Evolutionary conservation across 2,329 filamentous ascomycete species (phyloP).

Genomic region (Fusarium sp.): DNA sequence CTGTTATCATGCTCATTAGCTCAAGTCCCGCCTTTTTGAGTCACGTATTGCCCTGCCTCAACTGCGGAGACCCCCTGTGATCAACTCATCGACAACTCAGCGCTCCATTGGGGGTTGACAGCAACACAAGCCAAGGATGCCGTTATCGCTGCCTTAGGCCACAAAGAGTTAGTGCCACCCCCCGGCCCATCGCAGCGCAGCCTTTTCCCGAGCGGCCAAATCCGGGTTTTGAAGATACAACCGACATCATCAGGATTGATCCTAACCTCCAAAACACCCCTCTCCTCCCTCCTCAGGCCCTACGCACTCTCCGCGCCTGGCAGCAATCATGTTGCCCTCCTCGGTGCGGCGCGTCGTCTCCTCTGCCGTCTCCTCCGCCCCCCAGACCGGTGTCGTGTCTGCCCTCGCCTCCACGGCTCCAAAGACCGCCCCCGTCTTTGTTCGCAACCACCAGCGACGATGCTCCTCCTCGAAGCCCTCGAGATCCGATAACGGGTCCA

Average conservation of each 20-base stretch:
- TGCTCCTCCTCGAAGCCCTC: constrained; percentile 76
- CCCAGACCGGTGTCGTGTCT: constrained; percentile 62
- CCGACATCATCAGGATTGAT: constrained; percentile 54
- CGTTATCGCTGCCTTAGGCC: constrained; percentile 57
- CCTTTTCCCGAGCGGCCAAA: constrained; percentile 57
- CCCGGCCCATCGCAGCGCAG: constrained; percentile 46
- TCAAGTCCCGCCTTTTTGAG: constrained; percentile 37
- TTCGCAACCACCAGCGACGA: constrained; percentile 66
- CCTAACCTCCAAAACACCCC: constrained; percentile 46
- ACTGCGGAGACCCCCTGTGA: constrained; percentile 45
- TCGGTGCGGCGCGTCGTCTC: constrained; percentile 70
- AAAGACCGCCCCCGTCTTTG: constrained; percentile 57
- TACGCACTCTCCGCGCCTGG: constrained; percentile 43
- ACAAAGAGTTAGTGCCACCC: constrained; percentile 50
- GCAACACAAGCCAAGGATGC: constrained; percentile 13
- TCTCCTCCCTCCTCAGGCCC: constrained; percentile 37
- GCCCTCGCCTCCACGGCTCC: constrained; percentile 60
- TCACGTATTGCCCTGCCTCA: constrained; percentile 36
- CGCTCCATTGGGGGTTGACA: constrained; percentile 14
- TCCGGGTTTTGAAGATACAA: constrained; percentile 55
- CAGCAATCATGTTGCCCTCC: constrained; percentile 66
- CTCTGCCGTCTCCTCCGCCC: constrained; percentile 62
- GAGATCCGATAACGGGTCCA: constrained; percentile 70
- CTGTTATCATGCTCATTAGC: constrained; percentile 16
- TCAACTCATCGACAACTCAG: constrained; percentile 36